phyloP scores from a whole-genome alignment of 495 filamentous ascomycete genomes.

The Chaetomidium leptoderma region DNA sequence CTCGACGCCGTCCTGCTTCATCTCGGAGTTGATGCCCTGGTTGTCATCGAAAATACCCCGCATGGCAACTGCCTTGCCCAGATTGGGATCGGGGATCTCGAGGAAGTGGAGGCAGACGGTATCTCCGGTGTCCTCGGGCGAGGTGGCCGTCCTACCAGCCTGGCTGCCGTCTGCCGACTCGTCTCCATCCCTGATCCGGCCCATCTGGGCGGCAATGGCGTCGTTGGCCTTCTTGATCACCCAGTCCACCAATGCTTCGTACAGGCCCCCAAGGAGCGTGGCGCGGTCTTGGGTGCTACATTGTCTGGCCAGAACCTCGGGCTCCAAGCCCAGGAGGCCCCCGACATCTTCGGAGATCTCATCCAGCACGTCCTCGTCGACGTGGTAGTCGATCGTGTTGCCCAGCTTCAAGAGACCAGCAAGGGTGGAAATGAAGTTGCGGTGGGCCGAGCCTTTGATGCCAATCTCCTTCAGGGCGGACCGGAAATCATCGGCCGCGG shows the following conservation, averaged over 20 bases:
- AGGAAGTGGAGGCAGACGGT: conserved; percentile 85
- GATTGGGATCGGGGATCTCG: conserved; percentile 72
- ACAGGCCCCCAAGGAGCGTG: conserved; percentile 76
- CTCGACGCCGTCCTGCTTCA: conserved; percentile 89
- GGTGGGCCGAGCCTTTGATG: conserved; percentile 77
- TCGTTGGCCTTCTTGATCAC: conserved; percentile 84
- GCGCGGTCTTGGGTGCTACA: conserved; percentile 79
- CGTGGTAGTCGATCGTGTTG: conserved; percentile 76
- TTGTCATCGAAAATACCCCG: conserved; percentile 87
- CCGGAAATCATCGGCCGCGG: conserved; percentile 89
- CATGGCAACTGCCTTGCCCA: conserved; percentile 82
- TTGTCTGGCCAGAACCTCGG: conserved; percentile 72
- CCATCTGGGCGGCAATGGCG: conserved; percentile 74
- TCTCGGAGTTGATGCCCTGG: conserved; percentile 90
- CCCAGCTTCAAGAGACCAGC: conserved; percentile 88
- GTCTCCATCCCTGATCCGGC: conserved; percentile 53
- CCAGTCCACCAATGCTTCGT: conserved; percentile 95
- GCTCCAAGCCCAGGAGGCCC: conserved; percentile 78
- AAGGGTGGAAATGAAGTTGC: conserved; percentile 76
- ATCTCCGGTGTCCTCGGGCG: conserved; percentile 66
- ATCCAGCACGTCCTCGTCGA: conserved; percentile 82
- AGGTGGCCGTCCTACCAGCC: conserved; percentile 55
- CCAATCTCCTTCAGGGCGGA: conserved; percentile 79
- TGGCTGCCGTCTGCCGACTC: conserved; percentile 58
- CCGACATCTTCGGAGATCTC: conserved; percentile 87